Evolutionary conservation across 108 stramenopile species (phyloP), one percentile per base, ranked within the genome.

Genomic region (Parmales sp.): DNA sequence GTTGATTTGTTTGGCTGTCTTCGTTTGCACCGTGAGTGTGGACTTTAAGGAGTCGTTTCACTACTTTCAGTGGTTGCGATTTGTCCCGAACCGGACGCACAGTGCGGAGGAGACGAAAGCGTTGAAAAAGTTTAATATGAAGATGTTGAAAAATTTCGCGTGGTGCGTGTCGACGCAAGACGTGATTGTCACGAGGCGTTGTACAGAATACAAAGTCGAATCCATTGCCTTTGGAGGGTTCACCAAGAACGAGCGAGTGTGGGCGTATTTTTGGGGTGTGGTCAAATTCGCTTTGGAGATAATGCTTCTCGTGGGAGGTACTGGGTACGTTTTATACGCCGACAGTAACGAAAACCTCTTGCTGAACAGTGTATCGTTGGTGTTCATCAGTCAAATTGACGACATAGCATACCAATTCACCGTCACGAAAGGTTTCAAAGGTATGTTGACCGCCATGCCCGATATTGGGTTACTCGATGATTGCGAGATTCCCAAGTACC

Each of bases 191-290:
- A n/a, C n/a, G n/a, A n/a, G n/a, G n/a, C n/a, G n/a, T n/a, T n/a
- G n/a, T n/a, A n/a, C n/a, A n/a, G 54, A 60, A 60, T 60, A 4
- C 36, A 34, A 9, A 13, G 54, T 60, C 31, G 54, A 60, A 60
- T 18, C 29, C 2, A 34, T 60, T 34, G 54, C n/a, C 16, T 28
- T 16, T 28, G 54, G 54, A 1, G 54, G 54, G 7, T 60, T 60
- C 28, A 60, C 54, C 13, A 28, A 28, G 54, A 6, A 9, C 1
- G 54, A 34, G 26, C 13, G 54, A 0, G 0, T 60, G 2, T 60
- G 54, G 54, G 54, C 25, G 28, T 34, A 13, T 16, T 34, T 60
- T 60, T 60, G 54, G 54, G 29, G 13, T 16, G 31, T 60, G 31
- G 16, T 34, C 31, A 34, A 60, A 16, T 1, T 28, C 29, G 3